Evolutionary conservation across 1,284 basidiomycete species (phyloP), one percentile per base, ranked within the genome.

Genomic region (Fistulina hepatica): DNA sequence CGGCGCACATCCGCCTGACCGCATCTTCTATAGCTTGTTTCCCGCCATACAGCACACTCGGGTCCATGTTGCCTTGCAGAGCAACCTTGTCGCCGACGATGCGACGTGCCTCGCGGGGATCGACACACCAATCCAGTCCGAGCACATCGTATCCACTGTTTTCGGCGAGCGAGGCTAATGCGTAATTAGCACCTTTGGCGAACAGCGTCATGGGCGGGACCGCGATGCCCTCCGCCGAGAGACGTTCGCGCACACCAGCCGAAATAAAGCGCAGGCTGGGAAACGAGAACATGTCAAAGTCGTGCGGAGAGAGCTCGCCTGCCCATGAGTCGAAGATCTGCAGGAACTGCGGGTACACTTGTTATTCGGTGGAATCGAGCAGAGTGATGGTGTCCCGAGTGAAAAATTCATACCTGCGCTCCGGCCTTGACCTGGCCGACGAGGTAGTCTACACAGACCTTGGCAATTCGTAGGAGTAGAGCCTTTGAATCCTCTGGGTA

Each of bases 261-360:
- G 76, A 70, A 43, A 89, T 82, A 48, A 72, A 68, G 33, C 60
- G 55, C 25, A 84, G 62, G 21, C 73, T 71, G 19, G 83, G 81
- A 44, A 82, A 67, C 34, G 85, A 76, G 60, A 86, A 97, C 37
- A 67, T 62, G 24, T 61, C 57, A 61, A 92, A 97, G 55, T 94
- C 84, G 53, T 88, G 64, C 4, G 82, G 85, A 5, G 88, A 81
- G 44, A 97, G 69, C 55, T 94, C 91, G 43, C 86, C 83, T 4
- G 88, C 92, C 75, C 85, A 90, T 3, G 92, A 94, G 59, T 97
- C 92, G 54, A 97, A 97, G 11, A 97, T 73, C 73, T 97, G 92
- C 5, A 95, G 68, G 38, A 94, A 67, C 89, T 95, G 53, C 17
- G 33, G 20, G 19, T 20, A 15, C 34, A 7, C 7, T 19, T 8